A percentile compares a stretch with the other conserved stretches of the same genome.
These are phyloP conservation scores for Trapa bicornis DNA, from an alignment of 345 rosid genomes.

Conservation along the genomic window DNA sequence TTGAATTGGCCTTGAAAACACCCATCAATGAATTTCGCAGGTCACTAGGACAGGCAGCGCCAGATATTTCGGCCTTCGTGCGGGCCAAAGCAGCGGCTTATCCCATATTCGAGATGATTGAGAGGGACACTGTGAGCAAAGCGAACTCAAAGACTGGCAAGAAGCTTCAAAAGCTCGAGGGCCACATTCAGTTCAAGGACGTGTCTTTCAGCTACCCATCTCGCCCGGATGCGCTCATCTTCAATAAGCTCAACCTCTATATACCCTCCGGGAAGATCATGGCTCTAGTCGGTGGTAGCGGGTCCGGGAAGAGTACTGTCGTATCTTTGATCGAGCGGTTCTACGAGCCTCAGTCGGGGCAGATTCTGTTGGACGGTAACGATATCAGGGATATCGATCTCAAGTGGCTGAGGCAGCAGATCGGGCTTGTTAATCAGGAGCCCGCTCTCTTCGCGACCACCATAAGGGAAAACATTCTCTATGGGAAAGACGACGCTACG, in stretches of 20 bases:
- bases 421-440: slow-evolving; percentile 91
- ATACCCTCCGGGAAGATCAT: slow-evolving; percentile 74
- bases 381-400: slow-evolving; percentile 53
- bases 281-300: slow-evolving; percentile 96
- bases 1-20: too few relatives aligned
- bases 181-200: slow-evolving; percentile 67
- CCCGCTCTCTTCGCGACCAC: slow-evolving; percentile 83
- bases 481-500: slow-evolving; percentile 76
- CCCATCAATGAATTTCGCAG: slow-evolving; percentile 18
- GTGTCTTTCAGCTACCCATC: slow-evolving; percentile 74
- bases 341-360: slow-evolving; percentile 70
- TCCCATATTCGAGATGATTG: slow-evolving; percentile 91
- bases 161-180: slow-evolving; percentile 47
- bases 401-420: slow-evolving; percentile 75
- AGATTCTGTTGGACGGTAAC: slow-evolving; percentile 51
- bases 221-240: slow-evolving; percentile 63
- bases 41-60: slow-evolving; percentile 92
- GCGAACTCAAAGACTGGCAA: slow-evolving; percentile 40
- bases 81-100: slow-evolving; percentile 83
- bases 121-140: slow-evolving; percentile 51
- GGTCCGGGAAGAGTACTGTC: slow-evolving; percentile 93
- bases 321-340: slow-evolving; percentile 84
- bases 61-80: slow-evolving; percentile 67
- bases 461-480: slow-evolving; percentile 76
- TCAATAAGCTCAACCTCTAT: slow-evolving; percentile 39